These are phyloP conservation scores for Alternaria sp. DNA, from an alignment of 2,329 filamentous ascomycete genomes.

Conservation along the genomic window DNA sequence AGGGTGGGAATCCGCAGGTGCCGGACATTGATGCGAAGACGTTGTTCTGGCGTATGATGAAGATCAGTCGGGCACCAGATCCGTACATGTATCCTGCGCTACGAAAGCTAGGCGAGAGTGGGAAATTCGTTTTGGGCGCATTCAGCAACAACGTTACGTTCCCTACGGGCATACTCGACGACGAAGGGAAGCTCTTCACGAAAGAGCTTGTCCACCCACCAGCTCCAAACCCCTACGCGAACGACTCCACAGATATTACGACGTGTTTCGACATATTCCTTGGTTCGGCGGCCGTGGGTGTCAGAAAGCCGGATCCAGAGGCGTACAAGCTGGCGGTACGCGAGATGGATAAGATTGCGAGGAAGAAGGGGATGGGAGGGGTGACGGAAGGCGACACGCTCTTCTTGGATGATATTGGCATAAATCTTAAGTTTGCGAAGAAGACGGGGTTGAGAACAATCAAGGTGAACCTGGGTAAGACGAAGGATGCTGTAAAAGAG, in stretches of 20 bases:
- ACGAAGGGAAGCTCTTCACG: constrained; percentile 56
- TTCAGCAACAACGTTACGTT: constrained; percentile 92
- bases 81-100: constrained; percentile 90
- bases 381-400: constrained; percentile 74
- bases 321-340: constrained; percentile 80
- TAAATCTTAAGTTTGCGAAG: constrained; percentile 85
- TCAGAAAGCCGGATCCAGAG: constrained; percentile 83
- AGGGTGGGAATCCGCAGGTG: constrained; percentile 61
- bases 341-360: constrained; percentile 70
- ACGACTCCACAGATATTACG: constrained; percentile 61
- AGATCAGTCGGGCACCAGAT: constrained; percentile 71
- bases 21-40: constrained; percentile 78
- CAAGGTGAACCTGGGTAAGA: constrained; percentile 81
- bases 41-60: constrained; percentile 96
- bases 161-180: constrained; percentile 74
- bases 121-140: constrained; percentile 68
- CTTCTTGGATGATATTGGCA: constrained; percentile 93
- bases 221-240: constrained; percentile 31
- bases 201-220: constrained; percentile 43
- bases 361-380: constrained; percentile 60
- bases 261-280: constrained; percentile 86
- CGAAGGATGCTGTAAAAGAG: constrained; percentile 81
- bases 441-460: constrained; percentile 80
- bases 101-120: constrained; percentile 65
- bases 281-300: constrained; percentile 82